Base-by-base conservation (phyloP, 2,329 filamentous ascomycete species). In the Hypoxylon sp. region DNA sequence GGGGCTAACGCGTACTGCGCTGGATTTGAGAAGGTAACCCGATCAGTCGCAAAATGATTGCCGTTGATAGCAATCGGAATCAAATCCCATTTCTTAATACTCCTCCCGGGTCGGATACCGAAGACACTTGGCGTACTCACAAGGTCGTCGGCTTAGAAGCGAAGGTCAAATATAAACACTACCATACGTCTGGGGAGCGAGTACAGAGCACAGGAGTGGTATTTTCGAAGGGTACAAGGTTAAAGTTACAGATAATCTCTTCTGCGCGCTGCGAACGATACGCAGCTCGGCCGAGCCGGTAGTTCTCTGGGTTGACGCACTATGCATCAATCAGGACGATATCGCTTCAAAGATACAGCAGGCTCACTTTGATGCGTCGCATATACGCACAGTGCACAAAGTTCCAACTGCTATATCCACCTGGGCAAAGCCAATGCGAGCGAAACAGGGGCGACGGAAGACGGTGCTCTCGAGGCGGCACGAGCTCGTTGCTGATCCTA, bases 281-380 rank as follows among this genome's bases (percentile, higher is more conserved):
- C 47, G 65, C 24, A 53, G 64, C 26, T 56, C 51, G 47, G 44
- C 49, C 1, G 22, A 59, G n/a, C 37, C 28, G 4, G 54, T 48
- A 10, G 20, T 30, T 20, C 63, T 68, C 24, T 72, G 70, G 73
- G 68, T 70, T 7, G 71, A 73, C 48, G 67, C 68, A 10, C 57
- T 74, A n/a, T 72, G 73, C 20, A 73, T 74, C 58, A 72, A 74
- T 57, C 71, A 74, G 44, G 32, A 64, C 15, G 69, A 73, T 17
- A 22, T 46, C 5, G 57, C 53, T 4, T 71, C 74, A 50, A 74
- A 71, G 54, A 64, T 43, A 44, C 20, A 51, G 4, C 73, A 74
- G 53, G 69, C 74, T 5, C 57, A 67, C n/a, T 19, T 61, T 69
- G 48, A 75, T 74, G 73, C 62, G 64, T 28, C 55, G 55, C 6